phyloP scores from a whole-genome alignment of 768 basidiomycete species.

The Lyophyllum semitale region DNA sequence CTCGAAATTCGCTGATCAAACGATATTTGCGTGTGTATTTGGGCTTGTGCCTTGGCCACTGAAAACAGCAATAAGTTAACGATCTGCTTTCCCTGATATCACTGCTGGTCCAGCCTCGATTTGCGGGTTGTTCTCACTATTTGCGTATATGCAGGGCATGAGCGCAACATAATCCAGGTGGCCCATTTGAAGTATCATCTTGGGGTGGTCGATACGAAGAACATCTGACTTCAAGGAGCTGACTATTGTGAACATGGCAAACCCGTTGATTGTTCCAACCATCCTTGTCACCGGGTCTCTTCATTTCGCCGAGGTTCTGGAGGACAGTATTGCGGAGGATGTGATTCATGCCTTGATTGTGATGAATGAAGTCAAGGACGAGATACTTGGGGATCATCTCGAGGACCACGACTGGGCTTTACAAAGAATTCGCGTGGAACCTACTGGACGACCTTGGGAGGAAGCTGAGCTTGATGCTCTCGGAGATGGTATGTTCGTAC shows the following conservation, averaged over 20 bases:
- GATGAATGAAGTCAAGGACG: slow-evolving; percentile 50
- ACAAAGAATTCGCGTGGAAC: slow-evolving; percentile 62
- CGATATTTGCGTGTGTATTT: no score
- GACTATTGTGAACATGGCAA: slow-evolving; percentile 35
- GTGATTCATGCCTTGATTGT: slow-evolving; percentile 54
- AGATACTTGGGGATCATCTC: slow-evolving; percentile 58
- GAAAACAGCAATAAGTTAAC: no score
- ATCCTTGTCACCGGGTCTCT: slow-evolving; percentile 58
- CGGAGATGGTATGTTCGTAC: slow-evolving; percentile 51
- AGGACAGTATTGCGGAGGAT: slow-evolving; percentile 58
- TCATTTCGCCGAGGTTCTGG: slow-evolving; percentile 60
- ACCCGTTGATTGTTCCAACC: slow-evolving; percentile 56
- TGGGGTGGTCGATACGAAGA: no score
- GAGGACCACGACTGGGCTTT: slow-evolving; percentile 68
- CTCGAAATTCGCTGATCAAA: no score
- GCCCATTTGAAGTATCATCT: not conserved
- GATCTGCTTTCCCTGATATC: not conserved
- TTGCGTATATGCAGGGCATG: slow-evolving; percentile 4
- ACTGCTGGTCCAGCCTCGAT: not conserved
- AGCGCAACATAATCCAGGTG: not conserved
- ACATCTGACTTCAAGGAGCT: not conserved
- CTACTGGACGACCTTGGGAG: slow-evolving; percentile 65
- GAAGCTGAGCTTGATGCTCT: slow-evolving; percentile 68
- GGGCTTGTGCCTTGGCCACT: no score
- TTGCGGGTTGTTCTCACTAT: not conserved